These are phyloP conservation scores for Cercospora zeae-maydis DNA, from an alignment of 2,329 filamentous ascomycete species.

Conservation along the genomic window DNA sequence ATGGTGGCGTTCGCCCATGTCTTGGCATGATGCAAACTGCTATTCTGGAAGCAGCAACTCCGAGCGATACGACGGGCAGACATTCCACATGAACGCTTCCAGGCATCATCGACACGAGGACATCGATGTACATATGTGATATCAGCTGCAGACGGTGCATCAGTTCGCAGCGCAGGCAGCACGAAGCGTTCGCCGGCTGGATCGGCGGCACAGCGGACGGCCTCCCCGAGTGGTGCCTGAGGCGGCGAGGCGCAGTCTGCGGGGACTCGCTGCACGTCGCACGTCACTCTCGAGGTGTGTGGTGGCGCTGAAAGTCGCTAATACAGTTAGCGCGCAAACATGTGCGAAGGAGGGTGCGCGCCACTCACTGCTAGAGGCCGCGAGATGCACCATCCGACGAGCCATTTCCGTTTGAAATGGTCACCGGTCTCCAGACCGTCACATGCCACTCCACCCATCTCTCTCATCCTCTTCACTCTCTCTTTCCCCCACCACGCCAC, in stretches of 20 bases:
- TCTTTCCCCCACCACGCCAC: neutral
- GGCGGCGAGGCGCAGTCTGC: neutral
- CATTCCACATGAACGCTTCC: neutral
- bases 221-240: neutral
- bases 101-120: neutral
- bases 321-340: neutral
- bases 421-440: conserved; percentile 5
- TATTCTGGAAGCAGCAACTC: too few species aligned
- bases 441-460: neutral
- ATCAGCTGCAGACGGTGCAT: neutral
- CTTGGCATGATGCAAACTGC: neutral
- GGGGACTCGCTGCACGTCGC: neutral
- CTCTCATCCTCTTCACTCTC: neutral
- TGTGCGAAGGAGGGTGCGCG: neutral
- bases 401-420: neutral
- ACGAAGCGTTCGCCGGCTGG: neutral
- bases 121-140: too few species aligned
- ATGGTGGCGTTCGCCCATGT: neutral
- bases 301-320: neutral
- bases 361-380: neutral
- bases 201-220: neutral
- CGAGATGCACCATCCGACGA: neutral
- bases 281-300: neutral
- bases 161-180: neutral
- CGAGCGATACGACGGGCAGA: neutral